These are phyloP conservation scores for Quaeritorhiza haematococci DNA, from an alignment of 371 early-diverging fungal genomes.

Conservation along the genomic window DNA sequence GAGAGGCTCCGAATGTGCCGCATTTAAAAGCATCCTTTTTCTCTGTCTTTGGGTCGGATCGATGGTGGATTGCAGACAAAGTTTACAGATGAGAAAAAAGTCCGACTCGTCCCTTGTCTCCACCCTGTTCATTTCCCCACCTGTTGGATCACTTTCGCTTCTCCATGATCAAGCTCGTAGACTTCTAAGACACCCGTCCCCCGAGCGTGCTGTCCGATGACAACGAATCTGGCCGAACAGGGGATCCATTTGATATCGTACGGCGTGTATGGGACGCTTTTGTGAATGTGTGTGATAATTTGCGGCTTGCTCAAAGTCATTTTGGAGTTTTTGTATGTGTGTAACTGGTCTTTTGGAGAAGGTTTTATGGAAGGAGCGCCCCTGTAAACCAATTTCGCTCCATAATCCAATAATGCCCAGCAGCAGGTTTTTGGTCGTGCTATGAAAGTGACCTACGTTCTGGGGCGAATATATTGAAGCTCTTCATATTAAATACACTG, in stretches of 20 bases:
- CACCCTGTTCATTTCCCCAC: slow-evolving; percentile 9
- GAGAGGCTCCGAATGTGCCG: slow-evolving; percentile 58
- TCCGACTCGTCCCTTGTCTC: background rate
- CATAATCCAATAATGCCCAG: too few species aligned
- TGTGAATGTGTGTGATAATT: slow-evolving; percentile 35
- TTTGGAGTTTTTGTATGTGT: background rate
- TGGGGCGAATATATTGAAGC: too few species aligned
- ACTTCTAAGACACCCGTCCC: slow-evolving; percentile 65
- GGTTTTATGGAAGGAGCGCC: too few species aligned
- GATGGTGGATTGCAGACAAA: too few species aligned
- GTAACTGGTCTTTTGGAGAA: too few species aligned
- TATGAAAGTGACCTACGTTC: too few species aligned
- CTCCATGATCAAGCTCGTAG: slow-evolving; percentile 48
- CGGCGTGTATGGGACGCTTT: slow-evolving; percentile 40
- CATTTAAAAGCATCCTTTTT: slow-evolving; percentile 60
- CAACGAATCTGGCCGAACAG: slow-evolving; percentile 59
- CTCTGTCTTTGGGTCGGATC: slow-evolving; percentile 24
- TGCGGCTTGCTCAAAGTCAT: slow-evolving; percentile 18
- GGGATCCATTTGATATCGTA: slow-evolving; percentile 66
- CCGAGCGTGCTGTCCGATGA: slow-evolving; percentile 61
- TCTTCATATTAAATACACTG: too few species aligned
- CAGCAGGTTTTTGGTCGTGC: too few species aligned
- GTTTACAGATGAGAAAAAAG: too few species aligned
- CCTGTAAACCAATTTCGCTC: too few species aligned
- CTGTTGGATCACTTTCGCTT: slow-evolving; percentile 41